phyloP scores from a whole-genome alignment of 2,329 filamentous ascomycete species.

The Monilinia polystroma region DNA sequence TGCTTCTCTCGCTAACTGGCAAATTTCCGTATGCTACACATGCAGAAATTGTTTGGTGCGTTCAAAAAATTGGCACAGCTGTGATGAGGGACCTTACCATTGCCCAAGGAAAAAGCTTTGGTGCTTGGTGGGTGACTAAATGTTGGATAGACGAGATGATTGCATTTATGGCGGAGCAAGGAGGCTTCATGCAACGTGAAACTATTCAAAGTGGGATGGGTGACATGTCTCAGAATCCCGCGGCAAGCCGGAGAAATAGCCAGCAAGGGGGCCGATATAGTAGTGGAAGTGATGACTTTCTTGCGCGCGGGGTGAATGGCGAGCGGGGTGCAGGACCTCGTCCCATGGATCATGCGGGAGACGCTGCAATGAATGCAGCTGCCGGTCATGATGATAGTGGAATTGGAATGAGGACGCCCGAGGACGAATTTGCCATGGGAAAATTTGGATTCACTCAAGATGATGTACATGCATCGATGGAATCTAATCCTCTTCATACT shows the following conservation, averaged over 20 bases:
- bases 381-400: conserved; percentile 68
- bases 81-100: conserved; percentile 81
- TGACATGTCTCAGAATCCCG: conserved; percentile 31
- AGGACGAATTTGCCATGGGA: conserved; percentile 62
- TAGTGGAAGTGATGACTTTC: conserved; percentile 39
- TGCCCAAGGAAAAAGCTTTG: conserved; percentile 74
- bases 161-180: conserved; percentile 82
- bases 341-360: conserved; percentile 44
- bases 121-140: conserved; percentile 94
- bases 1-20: conserved; percentile 65
- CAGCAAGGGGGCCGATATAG: conserved; percentile 38
- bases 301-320: conserved; percentile 30
- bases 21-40: conserved; percentile 74
- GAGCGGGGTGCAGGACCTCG: conserved; percentile 31
- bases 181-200: conserved; percentile 74
- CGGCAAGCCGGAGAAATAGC: conserved; percentile 31
- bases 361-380: conserved; percentile 49
- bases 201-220: conserved; percentile 41
- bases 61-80: conserved; percentile 72
- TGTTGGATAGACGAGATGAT: conserved; percentile 96
- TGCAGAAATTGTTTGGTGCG: conserved; percentile 71
- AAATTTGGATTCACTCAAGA: conserved; percentile 51
- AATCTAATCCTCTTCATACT: conserved; percentile 28
- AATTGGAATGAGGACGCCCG: conserved; percentile 68
- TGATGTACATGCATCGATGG: conserved; percentile 31